These are phyloP conservation scores for Brassica napus DNA, from an alignment of 345 rosid species.

Conservation along the genomic window DNA sequence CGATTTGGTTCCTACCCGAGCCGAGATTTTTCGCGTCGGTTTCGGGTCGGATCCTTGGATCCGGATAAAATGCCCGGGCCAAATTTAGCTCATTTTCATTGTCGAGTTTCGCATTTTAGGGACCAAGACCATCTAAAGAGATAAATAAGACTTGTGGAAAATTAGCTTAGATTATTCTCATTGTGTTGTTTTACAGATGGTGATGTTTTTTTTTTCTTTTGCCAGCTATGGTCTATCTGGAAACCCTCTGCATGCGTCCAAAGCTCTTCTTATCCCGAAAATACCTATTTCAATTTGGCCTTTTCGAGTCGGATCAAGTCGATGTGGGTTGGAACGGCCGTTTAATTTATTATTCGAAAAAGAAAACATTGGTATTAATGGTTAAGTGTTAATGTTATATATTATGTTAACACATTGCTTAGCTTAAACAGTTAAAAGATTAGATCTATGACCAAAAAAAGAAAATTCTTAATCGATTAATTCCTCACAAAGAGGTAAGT, in stretches of 20 bases:
- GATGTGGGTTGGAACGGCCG: not conserved
- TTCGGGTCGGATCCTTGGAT: too few species aligned
- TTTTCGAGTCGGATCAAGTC: not conserved
- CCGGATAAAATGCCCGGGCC: too few species aligned
- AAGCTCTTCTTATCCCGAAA: slow-evolving; percentile 31
- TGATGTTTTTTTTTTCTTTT: slow-evolving; percentile 8
- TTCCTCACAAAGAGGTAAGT: slow-evolving; percentile 8
- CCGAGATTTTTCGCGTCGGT: too few species aligned
- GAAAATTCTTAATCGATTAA: too few species aligned
- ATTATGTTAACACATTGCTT: not conserved
- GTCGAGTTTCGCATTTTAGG: slow-evolving; percentile 6
- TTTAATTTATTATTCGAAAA: not conserved
- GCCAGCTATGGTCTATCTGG: slow-evolving; percentile 29
- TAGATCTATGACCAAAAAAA: not conserved
- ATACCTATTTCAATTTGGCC: not conserved
- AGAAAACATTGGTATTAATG: not conserved
- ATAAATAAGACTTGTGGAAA: slow-evolving; percentile 12
- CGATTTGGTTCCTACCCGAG: too few species aligned
- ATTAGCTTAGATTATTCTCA: slow-evolving; percentile 21
- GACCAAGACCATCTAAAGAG: slow-evolving; percentile 40
- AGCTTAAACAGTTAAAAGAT: not conserved
- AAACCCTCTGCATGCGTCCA: slow-evolving; percentile 20
- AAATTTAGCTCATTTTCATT: not conserved
- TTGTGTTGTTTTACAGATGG: slow-evolving; percentile 18
- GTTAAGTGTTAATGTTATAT: not conserved